phyloP scores from a whole-genome alignment of 306 rosid species.

The Cucurbita moschata region DNA sequence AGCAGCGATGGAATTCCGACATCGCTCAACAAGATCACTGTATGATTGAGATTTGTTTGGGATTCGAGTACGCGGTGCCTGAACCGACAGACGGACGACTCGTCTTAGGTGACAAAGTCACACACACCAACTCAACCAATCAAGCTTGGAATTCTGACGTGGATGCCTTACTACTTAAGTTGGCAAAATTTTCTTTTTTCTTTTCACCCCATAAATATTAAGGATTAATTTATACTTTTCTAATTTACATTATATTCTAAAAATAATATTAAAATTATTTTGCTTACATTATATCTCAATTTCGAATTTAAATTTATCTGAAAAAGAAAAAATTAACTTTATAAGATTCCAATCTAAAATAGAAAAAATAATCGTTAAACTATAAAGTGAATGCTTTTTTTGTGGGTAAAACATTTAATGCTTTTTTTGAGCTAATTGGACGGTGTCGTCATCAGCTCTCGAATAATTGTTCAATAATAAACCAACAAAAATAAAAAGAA shows the following conservation, averaged over 20 bases:
- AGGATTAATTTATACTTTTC: not conserved
- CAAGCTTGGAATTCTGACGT: not conserved
- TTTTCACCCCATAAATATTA: too few relatives aligned
- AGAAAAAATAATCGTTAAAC: not conserved
- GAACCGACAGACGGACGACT: not conserved
- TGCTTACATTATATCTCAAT: not conserved
- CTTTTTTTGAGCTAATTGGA: not conserved
- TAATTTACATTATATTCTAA: too few relatives aligned
- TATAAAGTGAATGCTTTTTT: not conserved
- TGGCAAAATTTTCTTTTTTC: not conserved
- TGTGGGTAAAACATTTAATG: not conserved
- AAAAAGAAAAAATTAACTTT: too few relatives aligned
- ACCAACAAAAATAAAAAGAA: too few relatives aligned
- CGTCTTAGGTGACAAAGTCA: not conserved
- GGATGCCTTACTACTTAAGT: not conserved
- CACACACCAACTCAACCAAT: not conserved
- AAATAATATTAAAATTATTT: not conserved
- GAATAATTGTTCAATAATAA: too few relatives aligned
- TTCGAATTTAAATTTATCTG: too few relatives aligned
- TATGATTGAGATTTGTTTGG: not conserved
- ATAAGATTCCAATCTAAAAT: not conserved
- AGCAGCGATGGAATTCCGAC: not conserved
- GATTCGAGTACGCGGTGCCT: not conserved
- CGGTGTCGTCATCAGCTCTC: not conserved
- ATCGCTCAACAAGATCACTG: not conserved